Evolutionary conservation across 306 rosid genomes (phyloP).

Genomic region (Prunus davidiana): DNA sequence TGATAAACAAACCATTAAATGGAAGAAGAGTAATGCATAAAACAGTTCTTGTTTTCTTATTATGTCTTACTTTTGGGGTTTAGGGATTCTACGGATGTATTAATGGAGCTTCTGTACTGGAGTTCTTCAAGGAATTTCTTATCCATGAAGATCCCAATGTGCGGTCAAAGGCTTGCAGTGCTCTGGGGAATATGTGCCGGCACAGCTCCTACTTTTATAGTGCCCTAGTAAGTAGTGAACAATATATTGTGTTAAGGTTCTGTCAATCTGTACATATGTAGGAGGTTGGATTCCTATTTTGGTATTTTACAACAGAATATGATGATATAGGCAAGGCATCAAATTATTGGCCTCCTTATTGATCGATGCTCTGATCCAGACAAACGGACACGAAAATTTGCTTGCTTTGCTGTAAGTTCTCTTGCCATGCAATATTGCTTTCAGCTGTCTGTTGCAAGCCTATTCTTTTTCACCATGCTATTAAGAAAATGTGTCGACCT

Average conservation of each 20-base stretch:
- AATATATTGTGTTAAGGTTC: slow-evolving; percentile 7
- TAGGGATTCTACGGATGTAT: slow-evolving; percentile 83
- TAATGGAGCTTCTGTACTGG: slow-evolving; percentile 78
- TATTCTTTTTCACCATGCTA: neutral
- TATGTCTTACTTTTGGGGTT: slow-evolving; percentile 14
- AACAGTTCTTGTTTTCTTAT: neutral
- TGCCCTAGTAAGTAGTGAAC: slow-evolving; percentile 51
- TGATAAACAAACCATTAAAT: no score
- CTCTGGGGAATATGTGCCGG: slow-evolving; percentile 97
- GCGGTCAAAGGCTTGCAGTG: slow-evolving; percentile 95
- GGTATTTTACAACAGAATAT: slow-evolving; percentile 19
- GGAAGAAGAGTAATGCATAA: neutral
- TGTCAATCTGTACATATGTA: neutral
- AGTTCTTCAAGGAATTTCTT: slow-evolving; percentile 70
- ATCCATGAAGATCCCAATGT: slow-evolving; percentile 79
- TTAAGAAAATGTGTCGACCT: neutral
- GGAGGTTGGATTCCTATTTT: slow-evolving; percentile 2
- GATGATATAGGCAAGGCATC: slow-evolving; percentile 60
- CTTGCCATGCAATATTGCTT: slow-evolving; percentile 4
- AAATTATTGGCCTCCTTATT: slow-evolving; percentile 67
- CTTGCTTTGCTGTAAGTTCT: slow-evolving; percentile 97
- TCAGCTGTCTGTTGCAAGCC: neutral
- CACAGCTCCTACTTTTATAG: slow-evolving; percentile 78
- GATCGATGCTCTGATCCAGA: slow-evolving; percentile 93
- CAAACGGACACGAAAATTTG: slow-evolving; percentile 90